Evolutionary conservation across 148 eudicot genomes (phyloP).

Genomic region (Amaranthus hypochondriacus): DNA sequence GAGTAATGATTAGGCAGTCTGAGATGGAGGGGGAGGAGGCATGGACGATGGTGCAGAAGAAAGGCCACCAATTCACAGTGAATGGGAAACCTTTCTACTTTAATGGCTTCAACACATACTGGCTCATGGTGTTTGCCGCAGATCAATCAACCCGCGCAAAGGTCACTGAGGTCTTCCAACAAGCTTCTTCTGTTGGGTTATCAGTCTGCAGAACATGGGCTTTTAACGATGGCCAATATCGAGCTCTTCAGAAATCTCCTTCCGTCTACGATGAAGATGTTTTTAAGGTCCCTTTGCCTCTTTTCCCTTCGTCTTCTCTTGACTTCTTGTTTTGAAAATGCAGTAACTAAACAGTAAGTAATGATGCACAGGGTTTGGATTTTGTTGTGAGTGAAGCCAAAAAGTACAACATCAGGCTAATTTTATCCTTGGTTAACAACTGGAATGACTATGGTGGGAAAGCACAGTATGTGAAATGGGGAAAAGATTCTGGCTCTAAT

Average conservation of each 20-base stretch:
- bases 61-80: slow-evolving; percentile 62
- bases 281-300: slow-evolving; percentile 52
- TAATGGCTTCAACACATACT: slow-evolving; percentile 92
- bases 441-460: slow-evolving; percentile 92
- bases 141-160: slow-evolving; percentile 73
- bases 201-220: slow-evolving; percentile 92
- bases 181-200: slow-evolving; percentile 78
- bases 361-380: slow-evolving; percentile 66
- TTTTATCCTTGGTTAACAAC: slow-evolving; percentile 74
- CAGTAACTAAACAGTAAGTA: not conserved
- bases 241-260: slow-evolving; percentile 81
- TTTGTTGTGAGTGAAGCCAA: slow-evolving; percentile 88
- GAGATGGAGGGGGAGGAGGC: slow-evolving; percentile 45
- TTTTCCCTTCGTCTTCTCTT: not conserved
- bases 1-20: slow-evolving; percentile 9
- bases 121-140: slow-evolving; percentile 88
- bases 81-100: slow-evolving; percentile 69
- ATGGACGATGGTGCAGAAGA: slow-evolving; percentile 71
- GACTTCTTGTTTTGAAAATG: not conserved
- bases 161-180: slow-evolving; percentile 67
- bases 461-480: slow-evolving; percentile 90
- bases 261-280: slow-evolving; percentile 80
- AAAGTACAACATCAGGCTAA: slow-evolving; percentile 74
- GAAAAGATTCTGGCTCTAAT: slow-evolving; percentile 69
- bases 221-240: slow-evolving; percentile 85